Evolutionary conservation across 2,329 filamentous ascomycete species (phyloP), one percentile per base, ranked within the genome.

Genomic region (Talaromyces sp.): DNA sequence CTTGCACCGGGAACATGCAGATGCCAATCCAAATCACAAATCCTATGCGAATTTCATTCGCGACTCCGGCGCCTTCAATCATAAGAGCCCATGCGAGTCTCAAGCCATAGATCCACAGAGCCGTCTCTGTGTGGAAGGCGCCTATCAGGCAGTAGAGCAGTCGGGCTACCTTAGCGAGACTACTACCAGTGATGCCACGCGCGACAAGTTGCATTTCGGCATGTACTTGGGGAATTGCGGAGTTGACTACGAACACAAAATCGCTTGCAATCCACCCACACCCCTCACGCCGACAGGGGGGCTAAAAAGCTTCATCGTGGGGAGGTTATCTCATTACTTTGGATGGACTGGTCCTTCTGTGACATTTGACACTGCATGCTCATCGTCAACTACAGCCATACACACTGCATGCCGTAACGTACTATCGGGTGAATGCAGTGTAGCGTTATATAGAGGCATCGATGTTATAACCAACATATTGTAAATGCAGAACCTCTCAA

Each of bases 321-420:
- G 78, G 33, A 71, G 75, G 1, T 61, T 78, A 5, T 76, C 73
- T 1, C 76, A 78, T 65, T 78, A 76, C 57, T 79, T 76, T 61
- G 69, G 76, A 59, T 72, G 71, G 68, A 65, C 70, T 4, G 76
- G 79, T 0, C 76, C 79, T 0, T 75, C 69, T 1, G 73, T 80
- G 68, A 79, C 76, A 0, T 71, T 82, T 27, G 78, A 82, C 47
- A 82, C 80, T 0, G 80, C 79, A 2, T 82, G 80, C 56, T 80
- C 78, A 0, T 77, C 77, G 0, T 76, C 72, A 56, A 64, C 81
- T 4, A 67, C 74, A 6, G 73, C 75, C 1, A 52, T 77, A 1
- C 73, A 77, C 56, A 70, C 72, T n/a, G 74, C 72, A 0, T 69
- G 74, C 5, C 66, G 71, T 47, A 67, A 64, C 10, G 53, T 78